Base-by-base conservation (phyloP, 371 early-diverging fungal species). In the Mortierella sp. region DNA sequence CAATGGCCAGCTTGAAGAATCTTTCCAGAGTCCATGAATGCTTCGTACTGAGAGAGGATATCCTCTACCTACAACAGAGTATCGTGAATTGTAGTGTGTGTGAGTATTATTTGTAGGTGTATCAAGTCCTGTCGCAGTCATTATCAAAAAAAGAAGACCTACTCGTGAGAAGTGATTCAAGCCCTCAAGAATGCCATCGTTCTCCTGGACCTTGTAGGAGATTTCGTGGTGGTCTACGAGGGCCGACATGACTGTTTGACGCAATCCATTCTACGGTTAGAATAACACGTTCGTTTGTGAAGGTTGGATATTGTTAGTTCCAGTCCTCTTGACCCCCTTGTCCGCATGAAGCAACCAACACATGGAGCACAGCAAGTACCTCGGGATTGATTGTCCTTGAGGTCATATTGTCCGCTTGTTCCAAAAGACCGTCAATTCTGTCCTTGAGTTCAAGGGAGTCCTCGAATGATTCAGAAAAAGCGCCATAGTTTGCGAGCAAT, bases 1-100 rank as follows among this genome's bases (percentile, higher is more conserved):
- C 85, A 84, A 37, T 79, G 76, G 29, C 85, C 85, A 34, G 85
- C 85, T 24, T 79, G 77, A 58, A 79, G 76, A 44, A 84, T 84
- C 40, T 79, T 70, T n/a, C 85, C 85, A 1, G 85, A 40, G 40
- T 76, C 76, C 85, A 84, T 84, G 47, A 45, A 74, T 6, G 16
- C 6, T 55, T 84, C 85, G 58, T 84, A 84, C 13, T 74, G 77
- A 6, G 68, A 66, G 10, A 84, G 65, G 34, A 84, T 76, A 61
- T 79, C 85, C 19, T 79, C 77, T 31, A 84, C 52, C 77, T 84
- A 69, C 1, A 41, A 16, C 14, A 61, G 9, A 29, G 52, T 7
- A 19, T 26, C 52, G 50, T 24, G 24, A 2, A 26, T 5, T 39
- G 13, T 1, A 29, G 47, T 37, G 64, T n/a, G 22, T 41, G 29